phyloP scores from a whole-genome alignment of 257 asterid genomes.

The Petrea volubilis region DNA sequence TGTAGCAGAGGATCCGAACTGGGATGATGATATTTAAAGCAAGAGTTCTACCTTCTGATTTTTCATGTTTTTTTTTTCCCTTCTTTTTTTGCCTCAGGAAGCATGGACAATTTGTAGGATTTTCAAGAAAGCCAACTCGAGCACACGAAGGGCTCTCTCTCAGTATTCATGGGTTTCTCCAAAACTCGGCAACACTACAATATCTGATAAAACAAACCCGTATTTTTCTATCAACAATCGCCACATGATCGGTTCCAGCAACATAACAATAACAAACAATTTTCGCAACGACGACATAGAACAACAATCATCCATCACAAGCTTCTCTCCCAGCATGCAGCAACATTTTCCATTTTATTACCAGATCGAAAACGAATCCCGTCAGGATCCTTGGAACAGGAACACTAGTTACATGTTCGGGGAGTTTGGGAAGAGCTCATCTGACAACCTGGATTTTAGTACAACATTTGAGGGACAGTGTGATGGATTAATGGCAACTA shows the following conservation, averaged over 20 bases:
- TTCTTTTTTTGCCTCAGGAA: conserved; percentile 49
- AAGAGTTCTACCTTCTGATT: too few relatives aligned
- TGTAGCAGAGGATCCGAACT: too few relatives aligned
- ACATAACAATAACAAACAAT: conserved; percentile 27
- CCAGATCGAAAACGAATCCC: conserved; percentile 25
- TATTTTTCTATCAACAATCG: conserved; percentile 17
- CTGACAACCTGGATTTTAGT: neutral
- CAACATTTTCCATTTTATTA: neutral
- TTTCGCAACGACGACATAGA: conserved; percentile 29
- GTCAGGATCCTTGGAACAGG: conserved; percentile 17
- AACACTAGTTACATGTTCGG: conserved; percentile 51
- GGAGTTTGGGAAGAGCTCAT: conserved; percentile 25
- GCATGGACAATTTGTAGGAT: conserved; percentile 98
- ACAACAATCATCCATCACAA: conserved; percentile 39
- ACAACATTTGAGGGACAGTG: conserved; percentile 12
- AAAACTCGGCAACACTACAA: conserved; percentile 22
- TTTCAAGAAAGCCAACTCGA: conserved; percentile 81
- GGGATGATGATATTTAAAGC: neutral
- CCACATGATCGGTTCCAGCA: conserved; percentile 35
- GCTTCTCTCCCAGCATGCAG: conserved; percentile 38
- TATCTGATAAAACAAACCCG: conserved; percentile 30
- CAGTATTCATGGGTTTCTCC: conserved; percentile 72
- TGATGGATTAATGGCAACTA: conserved; percentile 9
- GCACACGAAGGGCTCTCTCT: conserved; percentile 67
- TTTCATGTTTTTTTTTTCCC: neutral